phyloP scores from a whole-genome alignment of 2,329 filamentous ascomycete genomes.

The Didymella segeticola region DNA sequence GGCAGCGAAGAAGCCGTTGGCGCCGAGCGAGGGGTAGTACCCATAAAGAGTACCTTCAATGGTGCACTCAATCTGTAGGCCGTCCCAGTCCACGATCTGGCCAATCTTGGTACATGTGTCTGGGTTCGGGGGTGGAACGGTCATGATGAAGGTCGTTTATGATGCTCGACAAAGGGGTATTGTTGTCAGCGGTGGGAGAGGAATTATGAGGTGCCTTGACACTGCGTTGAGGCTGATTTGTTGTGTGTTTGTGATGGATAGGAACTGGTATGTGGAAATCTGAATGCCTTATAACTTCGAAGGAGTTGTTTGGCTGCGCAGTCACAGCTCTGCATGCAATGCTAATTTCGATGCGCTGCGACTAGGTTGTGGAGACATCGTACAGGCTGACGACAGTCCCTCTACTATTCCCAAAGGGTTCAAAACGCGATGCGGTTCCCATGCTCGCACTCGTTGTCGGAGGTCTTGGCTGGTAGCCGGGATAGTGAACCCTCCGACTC shows the following conservation, averaged over 20 bases:
- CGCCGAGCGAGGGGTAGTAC: constrained; percentile 60
- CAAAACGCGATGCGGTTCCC: constrained; percentile 7
- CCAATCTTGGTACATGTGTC: constrained; percentile 24
- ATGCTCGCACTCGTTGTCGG: constrained; percentile 2
- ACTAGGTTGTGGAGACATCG: constrained; percentile 5
- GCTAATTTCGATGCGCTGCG: neutral
- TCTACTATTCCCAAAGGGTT: constrained; percentile 6
- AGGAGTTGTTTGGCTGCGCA: constrained; percentile 8
- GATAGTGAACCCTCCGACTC: neutral
- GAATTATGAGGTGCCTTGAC: neutral
- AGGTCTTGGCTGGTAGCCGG: constrained; percentile 3
- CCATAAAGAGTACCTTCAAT: constrained; percentile 59
- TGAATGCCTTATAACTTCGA: constrained; percentile 27
- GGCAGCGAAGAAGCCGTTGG: constrained; percentile 60
- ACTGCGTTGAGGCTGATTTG: neutral
- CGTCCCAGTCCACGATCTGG: constrained; percentile 9
- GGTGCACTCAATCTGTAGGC: constrained; percentile 43
- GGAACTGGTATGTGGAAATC: neutral
- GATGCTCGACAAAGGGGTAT: neutral
- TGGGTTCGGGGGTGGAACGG: constrained; percentile 29
- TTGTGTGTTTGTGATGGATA: neutral
- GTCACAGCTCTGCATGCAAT: neutral
- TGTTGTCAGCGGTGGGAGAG: neutral
- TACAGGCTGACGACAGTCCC: constrained; percentile 2
- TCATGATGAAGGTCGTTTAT: constrained; percentile 20